Evolutionary conservation across 371 early-diverging fungal genomes (phyloP).

Genomic region (Zopfochytrium polystomum): DNA sequence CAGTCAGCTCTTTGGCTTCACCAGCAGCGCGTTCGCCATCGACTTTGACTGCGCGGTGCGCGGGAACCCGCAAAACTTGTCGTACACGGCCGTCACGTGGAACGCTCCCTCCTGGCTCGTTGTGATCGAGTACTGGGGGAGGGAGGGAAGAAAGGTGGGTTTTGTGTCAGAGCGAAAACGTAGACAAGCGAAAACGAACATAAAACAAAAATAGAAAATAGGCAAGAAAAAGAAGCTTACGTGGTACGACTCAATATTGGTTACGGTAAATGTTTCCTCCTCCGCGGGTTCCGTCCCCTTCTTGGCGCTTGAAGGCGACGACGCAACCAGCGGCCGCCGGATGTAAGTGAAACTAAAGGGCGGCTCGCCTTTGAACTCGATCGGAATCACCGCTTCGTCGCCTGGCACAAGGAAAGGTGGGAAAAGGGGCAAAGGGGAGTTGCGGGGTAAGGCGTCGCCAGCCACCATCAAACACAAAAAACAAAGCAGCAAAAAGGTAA

Average conservation of each 20-base stretch:
- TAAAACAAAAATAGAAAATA: no score
- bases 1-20: no score
- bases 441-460: no score
- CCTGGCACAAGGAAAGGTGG: slow-evolving; percentile 25
- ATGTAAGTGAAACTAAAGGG: slow-evolving; percentile 48
- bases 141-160: not conserved
- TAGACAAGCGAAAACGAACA: not conserved
- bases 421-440: no score
- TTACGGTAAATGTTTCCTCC: slow-evolving; percentile 36
- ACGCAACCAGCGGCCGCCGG: slow-evolving; percentile 11
- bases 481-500: no score
- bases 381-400: slow-evolving; percentile 33
- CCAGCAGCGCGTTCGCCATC: not conserved
- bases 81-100: slow-evolving; percentile 45
- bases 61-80: slow-evolving; percentile 41
- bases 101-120: slow-evolving; percentile 47
- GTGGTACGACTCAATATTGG: slow-evolving; percentile 25
- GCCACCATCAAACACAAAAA: no score
- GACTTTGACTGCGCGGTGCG: not conserved
- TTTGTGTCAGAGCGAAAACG: not conserved
- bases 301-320: not conserved
- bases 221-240: slow-evolving; percentile 16
- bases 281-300: not conserved
- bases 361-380: slow-evolving; percentile 43
- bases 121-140: slow-evolving; percentile 27